These are phyloP conservation scores for Asclepias syriaca DNA, from an alignment of 257 asterid genomes.

Conservation along the genomic window DNA sequence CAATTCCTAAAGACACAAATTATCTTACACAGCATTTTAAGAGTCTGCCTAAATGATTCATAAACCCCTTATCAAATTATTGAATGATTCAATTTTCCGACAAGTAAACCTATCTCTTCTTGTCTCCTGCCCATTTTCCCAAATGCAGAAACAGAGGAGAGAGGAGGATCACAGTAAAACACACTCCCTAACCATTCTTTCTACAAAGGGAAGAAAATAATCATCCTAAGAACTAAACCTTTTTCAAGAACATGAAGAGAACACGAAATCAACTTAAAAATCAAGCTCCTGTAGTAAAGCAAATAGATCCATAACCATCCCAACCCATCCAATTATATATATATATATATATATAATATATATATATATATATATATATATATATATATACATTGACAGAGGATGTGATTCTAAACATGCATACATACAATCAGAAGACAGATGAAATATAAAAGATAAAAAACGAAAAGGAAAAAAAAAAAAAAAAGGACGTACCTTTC, in stretches of 20 bases:
- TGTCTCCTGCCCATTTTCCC: background rate
- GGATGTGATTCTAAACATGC: background rate
- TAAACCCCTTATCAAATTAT: too few species aligned
- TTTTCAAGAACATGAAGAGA: background rate
- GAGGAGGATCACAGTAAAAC: background rate
- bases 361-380: background rate
- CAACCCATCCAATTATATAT: background rate
- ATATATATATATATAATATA: background rate
- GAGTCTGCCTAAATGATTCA: background rate
- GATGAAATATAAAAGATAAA: background rate
- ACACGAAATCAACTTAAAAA: background rate
- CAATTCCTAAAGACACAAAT: background rate
- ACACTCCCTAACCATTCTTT: background rate
- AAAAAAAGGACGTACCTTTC: slow-evolving; percentile 8
- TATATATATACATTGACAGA: background rate
- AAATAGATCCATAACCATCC: background rate
- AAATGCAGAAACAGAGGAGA: background rate
- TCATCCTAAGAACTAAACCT: background rate
- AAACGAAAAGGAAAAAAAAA: background rate
- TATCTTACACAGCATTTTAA: background rate
- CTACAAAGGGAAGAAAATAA: background rate
- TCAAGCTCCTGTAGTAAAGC: background rate
- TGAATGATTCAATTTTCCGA: background rate
- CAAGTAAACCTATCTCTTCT: background rate
- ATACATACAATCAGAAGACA: background rate